Percentiles rank a stretch among this genome's conserved stretches.
These are phyloP conservation scores for Oryza officinalis DNA, from an alignment of 176 grass and related monocot genomes.

Conservation along the genomic window DNA sequence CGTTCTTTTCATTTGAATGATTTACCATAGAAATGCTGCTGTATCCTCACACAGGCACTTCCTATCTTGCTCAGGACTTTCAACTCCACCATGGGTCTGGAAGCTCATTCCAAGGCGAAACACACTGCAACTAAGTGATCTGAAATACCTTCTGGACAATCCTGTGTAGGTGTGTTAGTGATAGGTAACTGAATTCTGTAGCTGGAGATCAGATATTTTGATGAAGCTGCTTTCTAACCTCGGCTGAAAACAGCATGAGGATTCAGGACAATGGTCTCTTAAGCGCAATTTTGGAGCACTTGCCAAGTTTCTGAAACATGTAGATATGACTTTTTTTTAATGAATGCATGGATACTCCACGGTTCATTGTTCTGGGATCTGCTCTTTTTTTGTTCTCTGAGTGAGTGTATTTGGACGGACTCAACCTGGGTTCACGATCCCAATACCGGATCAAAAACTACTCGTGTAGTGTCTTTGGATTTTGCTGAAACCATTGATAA, in stretches of 20 bases:
- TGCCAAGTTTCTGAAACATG: not conserved
- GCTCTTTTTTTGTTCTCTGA: too few species aligned
- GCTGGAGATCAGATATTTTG: not conserved
- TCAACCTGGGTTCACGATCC: too few species aligned
- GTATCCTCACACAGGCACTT: not conserved
- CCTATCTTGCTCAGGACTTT: slow-evolving; percentile 22
- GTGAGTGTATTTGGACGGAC: too few species aligned
- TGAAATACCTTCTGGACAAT: not conserved
- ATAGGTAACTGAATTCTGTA: slow-evolving; percentile 26
- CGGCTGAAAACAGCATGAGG: not conserved
- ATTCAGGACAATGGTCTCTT: not conserved
- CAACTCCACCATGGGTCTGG: not conserved
- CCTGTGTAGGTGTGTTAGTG: not conserved
- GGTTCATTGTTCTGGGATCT: not conserved
- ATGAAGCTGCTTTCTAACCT: not conserved
- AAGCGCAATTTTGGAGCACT: not conserved
- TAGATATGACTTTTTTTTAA: not conserved
- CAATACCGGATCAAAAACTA: too few species aligned
- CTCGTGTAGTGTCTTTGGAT: too few species aligned
- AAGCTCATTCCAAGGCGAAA: slow-evolving; percentile 33
- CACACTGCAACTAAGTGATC: not conserved
- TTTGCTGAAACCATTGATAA: too few species aligned
- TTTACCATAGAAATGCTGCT: not conserved
- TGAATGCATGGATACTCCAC: not conserved
- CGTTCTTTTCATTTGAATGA: not conserved